Evolutionary conservation across 345 rosid species (phyloP), one percentile per base, ranked within the genome.

Genomic region (Eucalyptus marginata): DNA sequence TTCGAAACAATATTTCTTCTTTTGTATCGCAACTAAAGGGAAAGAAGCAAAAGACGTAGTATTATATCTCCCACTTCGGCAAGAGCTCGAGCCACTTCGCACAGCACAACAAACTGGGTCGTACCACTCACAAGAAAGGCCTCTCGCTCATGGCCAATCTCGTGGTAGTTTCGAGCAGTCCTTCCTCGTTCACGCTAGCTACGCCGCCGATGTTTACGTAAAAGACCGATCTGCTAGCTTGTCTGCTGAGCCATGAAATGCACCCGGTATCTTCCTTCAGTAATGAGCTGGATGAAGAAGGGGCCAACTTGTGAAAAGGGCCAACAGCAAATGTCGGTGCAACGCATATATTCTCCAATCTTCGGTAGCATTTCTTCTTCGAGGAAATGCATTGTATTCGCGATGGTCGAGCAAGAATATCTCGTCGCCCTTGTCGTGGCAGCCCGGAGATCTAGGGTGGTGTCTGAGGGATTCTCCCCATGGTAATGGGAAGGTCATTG

Each of bases 201-300:
- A 88, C 10, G 87, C 91, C 90, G 56, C 92, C 92, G 27, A 90
- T 31, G 66, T 92, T 90, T 50, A 89, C 88, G 50, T 90, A 93
- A 18, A 91, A 44, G 86, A 91, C 90, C 16, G 92, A 89, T 18
- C 62, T 87, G 1, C 44, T 54, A 4, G 27, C 79, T 90, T 93
- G 91, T 18, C 47, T 87, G 89, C 81, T 62, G 8, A 89, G 91
- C 93, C 94, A 91, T 64, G 88, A 40, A 13, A 91, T 87, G 89
- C 93, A 89, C 29, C 49, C 51, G 13, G 49, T 40, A 31, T 90
- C 91, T 85, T 89, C 91, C 86, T 87, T 40, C 7, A 88, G 46
- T 36, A 90, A 14, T 36, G 80, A 88, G 29, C 62, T 31, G 1
- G 87, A 47, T 83, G 68, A 24, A 49, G 58, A 49, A 47, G 89